Percentiles rank a stretch among this genome's conserved stretches.
These are phyloP conservation scores for Halophytophthora polymorphica DNA, from an alignment of 352 stramenopile species.

Conservation along the genomic window DNA sequence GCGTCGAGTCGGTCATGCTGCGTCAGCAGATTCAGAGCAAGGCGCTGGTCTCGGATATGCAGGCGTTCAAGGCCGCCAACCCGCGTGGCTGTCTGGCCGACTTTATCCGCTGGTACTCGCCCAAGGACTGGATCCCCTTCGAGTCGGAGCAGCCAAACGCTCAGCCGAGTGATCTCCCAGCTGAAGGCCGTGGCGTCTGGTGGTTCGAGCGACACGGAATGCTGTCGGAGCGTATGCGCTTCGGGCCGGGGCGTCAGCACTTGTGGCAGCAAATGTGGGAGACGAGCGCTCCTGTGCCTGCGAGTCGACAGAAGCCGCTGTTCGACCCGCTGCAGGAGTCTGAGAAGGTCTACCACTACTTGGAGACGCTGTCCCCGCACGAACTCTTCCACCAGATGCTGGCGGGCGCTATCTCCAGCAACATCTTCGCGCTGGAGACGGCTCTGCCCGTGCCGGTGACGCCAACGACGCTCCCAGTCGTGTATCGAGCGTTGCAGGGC, in stretches of 20 bases:
- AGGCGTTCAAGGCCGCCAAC: slow-evolving; percentile 85
- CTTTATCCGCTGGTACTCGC: slow-evolving; percentile 85
- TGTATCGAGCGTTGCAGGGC: slow-evolving; percentile 36
- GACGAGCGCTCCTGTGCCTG: slow-evolving; percentile 39
- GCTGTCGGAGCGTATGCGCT: slow-evolving; percentile 73
- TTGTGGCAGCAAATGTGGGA: slow-evolving; percentile 82
- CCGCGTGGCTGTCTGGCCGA: slow-evolving; percentile 59
- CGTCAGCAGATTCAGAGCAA: slow-evolving; percentile 76
- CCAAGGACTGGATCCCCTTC: slow-evolving; percentile 72
- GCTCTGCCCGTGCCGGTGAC: slow-evolving; percentile 32
- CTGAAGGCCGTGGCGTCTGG: slow-evolving; percentile 48
- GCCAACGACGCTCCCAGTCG: slow-evolving; percentile 22
- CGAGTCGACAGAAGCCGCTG: slow-evolving; percentile 58
- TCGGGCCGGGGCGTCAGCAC: slow-evolving; percentile 34
- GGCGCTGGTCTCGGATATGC: slow-evolving; percentile 77
- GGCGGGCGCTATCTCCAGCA: slow-evolving; percentile 52
- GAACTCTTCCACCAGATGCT: slow-evolving; percentile 84
- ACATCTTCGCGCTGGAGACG: slow-evolving; percentile 52
- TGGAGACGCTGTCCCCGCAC: slow-evolving; percentile 74
- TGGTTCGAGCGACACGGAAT: slow-evolving; percentile 70
- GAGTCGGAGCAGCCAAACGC: slow-evolving; percentile 23
- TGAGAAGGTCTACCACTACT: slow-evolving; percentile 80
- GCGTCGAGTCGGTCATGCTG: slow-evolving; percentile 57
- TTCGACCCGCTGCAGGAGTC: slow-evolving; percentile 75
- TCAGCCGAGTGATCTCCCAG: slow-evolving; percentile 22